Percentiles rank a stretch among this genome's conserved stretches.
Evolutionary conservation across 2,329 filamentous ascomycete genomes (phyloP).

Genomic region (Alternaria infectoria): DNA sequence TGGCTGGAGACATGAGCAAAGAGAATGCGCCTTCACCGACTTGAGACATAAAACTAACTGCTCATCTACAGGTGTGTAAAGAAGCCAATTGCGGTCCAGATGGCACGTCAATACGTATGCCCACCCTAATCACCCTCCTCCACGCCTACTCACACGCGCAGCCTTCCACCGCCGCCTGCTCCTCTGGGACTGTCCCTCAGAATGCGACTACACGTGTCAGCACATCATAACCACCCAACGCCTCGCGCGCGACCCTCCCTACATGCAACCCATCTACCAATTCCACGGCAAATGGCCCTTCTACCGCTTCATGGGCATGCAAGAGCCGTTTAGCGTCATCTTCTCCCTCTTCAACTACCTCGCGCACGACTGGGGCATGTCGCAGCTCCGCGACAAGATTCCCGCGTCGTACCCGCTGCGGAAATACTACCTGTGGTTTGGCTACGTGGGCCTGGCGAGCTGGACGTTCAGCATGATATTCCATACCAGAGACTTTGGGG

Average conservation of each 20-base stretch:
- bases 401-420: constrained; percentile 77
- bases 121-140: not conserved
- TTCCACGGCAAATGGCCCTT: constrained; percentile 99
- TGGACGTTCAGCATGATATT: constrained; percentile 93
- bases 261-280: constrained; percentile 75
- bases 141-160: constrained; percentile 46
- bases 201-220: constrained; percentile 98
- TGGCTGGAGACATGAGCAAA: not conserved
- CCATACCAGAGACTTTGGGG: constrained; percentile 82
- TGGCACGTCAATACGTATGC: constrained; percentile 72
- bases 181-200: constrained; percentile 87
- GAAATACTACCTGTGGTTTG: constrained; percentile 80
- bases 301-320: constrained; percentile 84
- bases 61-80: constrained; percentile 70
- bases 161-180: constrained; percentile 85
- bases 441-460: constrained; percentile 78
- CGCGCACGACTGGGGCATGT: constrained; percentile 80
- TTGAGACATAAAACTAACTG: constrained; percentile 18
- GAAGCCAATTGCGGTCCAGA: constrained; percentile 77
- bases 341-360: constrained; percentile 92
- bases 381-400: constrained; percentile 71
- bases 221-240: constrained; percentile 83
- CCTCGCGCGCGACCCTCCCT: constrained; percentile 67
- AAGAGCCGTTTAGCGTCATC: constrained; percentile 91
- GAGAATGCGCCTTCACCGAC: not conserved